Evolutionary conservation across 129 eudicot species (phyloP).

Genomic region (Scalesia atractyloides): DNA sequence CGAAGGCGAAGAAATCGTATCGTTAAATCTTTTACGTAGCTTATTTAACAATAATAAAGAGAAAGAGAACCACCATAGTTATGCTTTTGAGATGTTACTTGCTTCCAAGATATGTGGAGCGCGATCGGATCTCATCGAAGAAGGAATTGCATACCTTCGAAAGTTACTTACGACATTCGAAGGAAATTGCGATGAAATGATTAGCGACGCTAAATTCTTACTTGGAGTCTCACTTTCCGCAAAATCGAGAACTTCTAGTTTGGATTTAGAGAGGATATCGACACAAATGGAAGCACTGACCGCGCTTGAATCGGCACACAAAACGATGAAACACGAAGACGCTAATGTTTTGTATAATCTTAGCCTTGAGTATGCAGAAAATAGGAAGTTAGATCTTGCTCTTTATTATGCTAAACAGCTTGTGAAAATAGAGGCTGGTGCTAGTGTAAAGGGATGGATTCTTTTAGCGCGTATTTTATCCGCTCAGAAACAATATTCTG

Average conservation of each 20-base stretch:
- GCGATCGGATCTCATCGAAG: conserved; percentile 40
- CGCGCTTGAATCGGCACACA: conserved; percentile 49
- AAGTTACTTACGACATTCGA: conserved; percentile 26
- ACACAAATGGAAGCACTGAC: conserved; percentile 62
- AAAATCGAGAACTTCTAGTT: conserved; percentile 50
- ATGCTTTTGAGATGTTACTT: conserved; percentile 51
- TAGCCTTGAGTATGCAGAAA: conserved; percentile 79
- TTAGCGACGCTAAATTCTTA: conserved; percentile 43
- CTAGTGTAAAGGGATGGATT: conserved; percentile 73
- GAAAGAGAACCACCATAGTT: conserved; percentile 32
- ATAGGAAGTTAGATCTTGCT: conserved; percentile 80
- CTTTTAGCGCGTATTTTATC: conserved; percentile 89
- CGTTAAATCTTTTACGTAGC: conserved; percentile 67
- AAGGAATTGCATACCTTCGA: conserved; percentile 50
- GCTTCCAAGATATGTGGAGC: conserved; percentile 77
- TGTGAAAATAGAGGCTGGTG: conserved; percentile 68
- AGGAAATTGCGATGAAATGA: conserved; percentile 47
- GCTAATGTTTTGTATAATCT: conserved; percentile 57
- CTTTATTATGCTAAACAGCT: conserved; percentile 73
- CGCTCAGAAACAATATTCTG: conserved; percentile 73
- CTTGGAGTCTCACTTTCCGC: conserved; percentile 64
- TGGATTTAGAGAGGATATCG: conserved; percentile 58
- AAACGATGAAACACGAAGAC: conserved; percentile 43
- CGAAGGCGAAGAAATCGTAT: conserved; percentile 59
- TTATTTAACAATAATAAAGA: conserved; percentile 53